Evolutionary conservation across 2,329 filamentous ascomycete genomes (phyloP), one percentile per base, ranked within the genome.

Genomic region (Hymenoscyphus fructigenus): DNA sequence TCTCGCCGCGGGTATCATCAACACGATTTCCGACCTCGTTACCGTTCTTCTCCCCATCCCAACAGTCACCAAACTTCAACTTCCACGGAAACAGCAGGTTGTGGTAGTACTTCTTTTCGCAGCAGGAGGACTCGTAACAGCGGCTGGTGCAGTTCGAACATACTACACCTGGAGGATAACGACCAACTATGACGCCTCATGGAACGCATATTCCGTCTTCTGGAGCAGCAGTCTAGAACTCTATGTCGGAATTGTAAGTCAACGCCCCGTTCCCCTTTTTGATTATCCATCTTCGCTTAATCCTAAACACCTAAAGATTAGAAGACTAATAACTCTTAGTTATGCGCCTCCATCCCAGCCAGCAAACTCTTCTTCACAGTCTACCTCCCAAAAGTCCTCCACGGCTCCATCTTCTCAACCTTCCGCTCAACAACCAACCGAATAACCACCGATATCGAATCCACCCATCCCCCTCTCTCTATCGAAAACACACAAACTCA

Each of bases 11-110:
- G 84, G 85, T 2, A 82, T 84, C 26, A 79, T 86, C 66, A 88
- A 88, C 74, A 86, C 86, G 53, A 70, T 82, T 47, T 85, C 84
- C 6, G 85, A 88, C 72, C 78, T 88, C 47, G 71, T 83, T 15
- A 80, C 84, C 23, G 82, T 84, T 50, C 69, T 81, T 0, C 74
- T 86, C 2, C 84, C 84, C 0, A 79, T 85, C 57, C 77, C 77
- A 10, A 80, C 79, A 3, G 77, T 84, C 3, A 73, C 79, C 67
- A 73, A 75, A 14, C 72, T 84, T 0, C 77, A 81, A 58, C 74
- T 85, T 56, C 81, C 83, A 1, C 66, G 69, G 9, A 80, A 77
- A 60, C 83, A 85, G 65, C 81, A 81, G 61, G 66, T 79, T 28
- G 78, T 80, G 2, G 75, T 85, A 6, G 75, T 77, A 1, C 69